Evolutionary conservation across 2,329 filamentous ascomycete species (phyloP), one percentile per base, ranked within the genome.

Genomic region (Emergomyces orientalis): DNA sequence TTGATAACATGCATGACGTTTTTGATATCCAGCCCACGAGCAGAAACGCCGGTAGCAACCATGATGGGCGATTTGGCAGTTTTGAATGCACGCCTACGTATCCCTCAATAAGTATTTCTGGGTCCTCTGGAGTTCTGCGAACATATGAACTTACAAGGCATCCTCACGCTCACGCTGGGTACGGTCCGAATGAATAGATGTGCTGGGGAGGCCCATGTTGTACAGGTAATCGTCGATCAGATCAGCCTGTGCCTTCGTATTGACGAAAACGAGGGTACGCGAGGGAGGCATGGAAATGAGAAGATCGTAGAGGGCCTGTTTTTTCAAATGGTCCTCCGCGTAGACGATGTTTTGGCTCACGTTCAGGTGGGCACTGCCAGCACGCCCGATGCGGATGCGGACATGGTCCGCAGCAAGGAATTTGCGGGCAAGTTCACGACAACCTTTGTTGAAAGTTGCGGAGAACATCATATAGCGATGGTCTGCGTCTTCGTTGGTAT

Each of bases 1-100:
- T 99, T 97, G 81, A 99, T 88, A 64, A 99, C 89, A 67, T 96
- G 91, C 79, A 87, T 86, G 6, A 97, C 88, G 67, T 94, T 91
- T 63, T 85, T 85, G 43, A 97, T 88, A 69, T 97, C 92, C 41
- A 97, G 86, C 7, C 94, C 94, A 69, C 94, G 91, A 71, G 91
- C 89, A 60, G 88, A 87, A 60, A 99, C 84, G 57, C 90, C 90
- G 27, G 93, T 97, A 13, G 93, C 86, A 64, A 97, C 84, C 63
- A 99, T 76, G 62, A 99, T 89, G 0, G 93, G 92, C 11, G 83
- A 81, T 39, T 82, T 83, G 1, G 89, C 93, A 25, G 78, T 80
- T 25, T 89, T 87, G 82, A 97, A 97, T 1, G 88, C 83, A 69
- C 91, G 86, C 59, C 83, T 85, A 63, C 13, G 32, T 7, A 41